Evolutionary conservation across 306 rosid genomes (phyloP).

Genomic region (Sechiopsis laciniata): DNA sequence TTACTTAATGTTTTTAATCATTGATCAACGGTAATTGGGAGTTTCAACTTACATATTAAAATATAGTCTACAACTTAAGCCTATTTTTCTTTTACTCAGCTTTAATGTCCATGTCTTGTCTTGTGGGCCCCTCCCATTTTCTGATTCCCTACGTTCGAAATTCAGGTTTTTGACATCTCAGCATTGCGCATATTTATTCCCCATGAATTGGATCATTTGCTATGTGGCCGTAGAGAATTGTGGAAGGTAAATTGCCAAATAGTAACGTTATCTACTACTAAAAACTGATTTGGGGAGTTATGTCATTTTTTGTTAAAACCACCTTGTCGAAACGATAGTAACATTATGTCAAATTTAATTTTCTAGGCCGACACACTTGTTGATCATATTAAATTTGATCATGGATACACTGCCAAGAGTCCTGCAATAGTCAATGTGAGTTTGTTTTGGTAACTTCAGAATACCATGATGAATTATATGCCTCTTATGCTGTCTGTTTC

Average conservation of each 20-base stretch:
- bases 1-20: neutral
- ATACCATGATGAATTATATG: neutral
- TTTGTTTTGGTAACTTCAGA: constrained; percentile 11
- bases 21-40: neutral
- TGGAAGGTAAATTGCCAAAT: constrained; percentile 66
- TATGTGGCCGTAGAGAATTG: constrained; percentile 91
- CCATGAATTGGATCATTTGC: constrained; percentile 82
- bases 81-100: neutral
- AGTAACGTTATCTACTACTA: neutral
- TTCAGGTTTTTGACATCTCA: constrained; percentile 80
- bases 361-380: constrained; percentile 80
- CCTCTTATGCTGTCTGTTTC: constrained; percentile 5
- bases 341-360: neutral
- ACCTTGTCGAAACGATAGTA: neutral
- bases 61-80: neutral
- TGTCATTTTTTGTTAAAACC: neutral
- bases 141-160: neutral
- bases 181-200: constrained; percentile 84
- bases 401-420: constrained; percentile 96
- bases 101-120: neutral
- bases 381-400: constrained; percentile 95
- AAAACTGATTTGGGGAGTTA: neutral
- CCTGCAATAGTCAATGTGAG: constrained; percentile 85
- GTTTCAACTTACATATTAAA: neutral
- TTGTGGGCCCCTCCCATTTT: neutral